These are phyloP conservation scores for Rhizopogon vesiculosus DNA, from an alignment of 768 basidiomycete species.

Conservation along the genomic window DNA sequence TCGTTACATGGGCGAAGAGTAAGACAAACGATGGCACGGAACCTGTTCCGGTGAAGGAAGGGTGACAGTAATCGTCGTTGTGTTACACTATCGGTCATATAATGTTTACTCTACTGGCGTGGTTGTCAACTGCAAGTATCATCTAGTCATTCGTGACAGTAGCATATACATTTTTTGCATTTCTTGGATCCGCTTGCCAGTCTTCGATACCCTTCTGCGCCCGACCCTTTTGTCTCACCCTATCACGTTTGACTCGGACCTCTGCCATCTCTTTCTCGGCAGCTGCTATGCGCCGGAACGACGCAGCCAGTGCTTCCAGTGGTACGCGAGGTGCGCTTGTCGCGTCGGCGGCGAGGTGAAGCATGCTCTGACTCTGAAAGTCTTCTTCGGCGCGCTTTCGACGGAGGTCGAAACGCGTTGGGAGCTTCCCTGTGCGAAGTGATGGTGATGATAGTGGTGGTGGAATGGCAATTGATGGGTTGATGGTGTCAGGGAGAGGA, in stretches of 20 bases:
- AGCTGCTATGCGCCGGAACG: constrained; percentile 1
- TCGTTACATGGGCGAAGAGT: constrained; percentile 59
- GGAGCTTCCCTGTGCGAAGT: constrained; percentile 4
- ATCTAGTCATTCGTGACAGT: not conserved
- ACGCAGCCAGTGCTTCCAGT: constrained; percentile 3
- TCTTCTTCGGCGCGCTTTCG: constrained; percentile 10
- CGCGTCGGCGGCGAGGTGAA: constrained; percentile 23
- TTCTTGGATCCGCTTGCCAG: not conserved
- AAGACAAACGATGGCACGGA: constrained; percentile 7
- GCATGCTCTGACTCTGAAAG: constrained; percentile 7
- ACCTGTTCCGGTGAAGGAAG: constrained; percentile 1
- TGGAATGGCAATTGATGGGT: constrained; percentile 1
- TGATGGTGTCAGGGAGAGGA: constrained; percentile 13
- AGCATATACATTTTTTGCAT: constrained; percentile 1
- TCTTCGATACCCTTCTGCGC: not conserved
- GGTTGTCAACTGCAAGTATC: not conserved
- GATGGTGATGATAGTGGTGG: not conserved
- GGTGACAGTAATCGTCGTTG: not conserved
- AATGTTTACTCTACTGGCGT: not conserved
- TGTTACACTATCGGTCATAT: not conserved
- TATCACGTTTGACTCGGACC: not conserved
- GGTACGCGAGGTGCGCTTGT: constrained; percentile 2
- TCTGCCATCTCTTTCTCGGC: constrained; percentile 3
- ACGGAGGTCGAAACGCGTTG: constrained; percentile 20
- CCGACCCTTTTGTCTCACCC: constrained; percentile 1